Evolutionary conservation across 768 basidiomycete genomes (phyloP).

Genomic region (Leccinum disarticulatum): DNA sequence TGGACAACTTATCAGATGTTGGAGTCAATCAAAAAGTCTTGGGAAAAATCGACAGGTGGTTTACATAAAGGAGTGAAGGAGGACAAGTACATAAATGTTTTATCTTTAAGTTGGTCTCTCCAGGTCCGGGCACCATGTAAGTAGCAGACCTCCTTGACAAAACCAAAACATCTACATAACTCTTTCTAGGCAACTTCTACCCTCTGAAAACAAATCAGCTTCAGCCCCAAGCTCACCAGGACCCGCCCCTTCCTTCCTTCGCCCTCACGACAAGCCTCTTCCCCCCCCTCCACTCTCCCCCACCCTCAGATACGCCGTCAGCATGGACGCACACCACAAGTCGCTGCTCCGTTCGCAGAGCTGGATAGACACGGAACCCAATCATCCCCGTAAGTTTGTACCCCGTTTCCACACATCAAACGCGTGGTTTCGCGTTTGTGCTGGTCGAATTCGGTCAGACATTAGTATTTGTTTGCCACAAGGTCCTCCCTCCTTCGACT

Average conservation of each 20-base stretch:
- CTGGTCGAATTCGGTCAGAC: conserved; percentile 8
- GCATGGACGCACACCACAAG: conserved; percentile 29
- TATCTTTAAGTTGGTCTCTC: conserved; percentile 4
- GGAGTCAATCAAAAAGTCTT: conserved; percentile 11
- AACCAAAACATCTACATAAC: not conserved
- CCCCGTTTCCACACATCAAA: conserved; percentile 18
- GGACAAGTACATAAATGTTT: conserved; percentile 22
- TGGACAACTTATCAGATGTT: conserved; percentile 5
- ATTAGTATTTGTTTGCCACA: conserved; percentile 23
- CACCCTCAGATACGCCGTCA: conserved; percentile 18
- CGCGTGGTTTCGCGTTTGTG: conserved; percentile 7
- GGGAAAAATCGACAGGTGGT: conserved; percentile 15
- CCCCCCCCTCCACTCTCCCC: conserved; percentile 39
- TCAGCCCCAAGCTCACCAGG: conserved; percentile 30
- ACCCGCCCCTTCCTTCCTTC: conserved; percentile 9
- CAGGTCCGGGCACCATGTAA: conserved; percentile 18
- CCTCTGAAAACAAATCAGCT: conserved; percentile 22
- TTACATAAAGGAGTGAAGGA: conserved; percentile 30
- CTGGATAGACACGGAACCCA: conserved; percentile 25
- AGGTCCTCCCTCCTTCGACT: conserved; percentile 9
- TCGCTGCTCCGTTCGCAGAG: conserved; percentile 16
- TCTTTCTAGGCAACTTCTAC: conserved; percentile 19
- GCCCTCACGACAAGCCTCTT: conserved; percentile 38
- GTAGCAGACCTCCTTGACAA: conserved; percentile 3
- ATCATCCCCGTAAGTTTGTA: conserved; percentile 23